Conservation (phyloP, 768 basidiomycete genomes). For the Pulveroboletus sp. region DNA sequence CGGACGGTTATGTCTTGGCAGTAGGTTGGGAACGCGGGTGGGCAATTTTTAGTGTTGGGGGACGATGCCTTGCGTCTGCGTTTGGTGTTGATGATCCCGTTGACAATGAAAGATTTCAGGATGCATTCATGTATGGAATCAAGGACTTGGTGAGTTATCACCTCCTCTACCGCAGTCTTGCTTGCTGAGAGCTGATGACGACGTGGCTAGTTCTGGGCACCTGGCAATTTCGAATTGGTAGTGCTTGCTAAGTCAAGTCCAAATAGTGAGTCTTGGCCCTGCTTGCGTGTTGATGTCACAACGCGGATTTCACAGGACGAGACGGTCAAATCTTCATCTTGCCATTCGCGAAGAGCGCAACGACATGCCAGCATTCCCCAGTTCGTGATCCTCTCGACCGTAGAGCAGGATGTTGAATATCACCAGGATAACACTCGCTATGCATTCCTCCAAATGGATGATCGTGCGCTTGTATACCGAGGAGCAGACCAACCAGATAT, state of each 20-base stretch:
- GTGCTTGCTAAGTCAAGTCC: conserved; percentile 58
- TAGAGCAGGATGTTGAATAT: conserved; percentile 4
- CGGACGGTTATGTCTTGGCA: conserved; percentile 92
- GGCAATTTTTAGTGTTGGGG: conserved; percentile 88
- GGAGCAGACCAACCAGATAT: conserved; percentile 98
- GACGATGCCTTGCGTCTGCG: conserved; percentile 78
- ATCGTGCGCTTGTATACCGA: conserved; percentile 88
- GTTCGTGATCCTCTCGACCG: conserved; percentile 42
- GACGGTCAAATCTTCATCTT: conserved; percentile 79
- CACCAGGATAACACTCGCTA: conserved; percentile 92
- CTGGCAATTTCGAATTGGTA: conserved; percentile 88
- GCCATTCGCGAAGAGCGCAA: conserved; percentile 94
- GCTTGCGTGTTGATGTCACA: conserved; percentile 1
- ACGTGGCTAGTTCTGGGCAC: conserved; percentile 78
- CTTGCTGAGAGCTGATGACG: conserved; percentile 1
- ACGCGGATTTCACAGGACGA: conserved; percentile 35
- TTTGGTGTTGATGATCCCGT: conserved; percentile 65
- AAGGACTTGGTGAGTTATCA: conserved; percentile 55
- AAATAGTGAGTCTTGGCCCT: conserved; percentile 40
- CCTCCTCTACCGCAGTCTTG: neutral
- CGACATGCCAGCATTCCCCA: conserved; percentile 87
- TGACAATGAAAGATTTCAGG: conserved; percentile 64
- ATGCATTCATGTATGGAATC: conserved; percentile 84
- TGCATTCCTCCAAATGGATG: conserved; percentile 94
- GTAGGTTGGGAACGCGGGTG: conserved; percentile 90